A percentile compares a stretch with the other conserved stretches of the same genome.
These are phyloP conservation scores for Paxillus involutus DNA, from an alignment of 768 basidiomycete genomes.

Conservation along the genomic window DNA sequence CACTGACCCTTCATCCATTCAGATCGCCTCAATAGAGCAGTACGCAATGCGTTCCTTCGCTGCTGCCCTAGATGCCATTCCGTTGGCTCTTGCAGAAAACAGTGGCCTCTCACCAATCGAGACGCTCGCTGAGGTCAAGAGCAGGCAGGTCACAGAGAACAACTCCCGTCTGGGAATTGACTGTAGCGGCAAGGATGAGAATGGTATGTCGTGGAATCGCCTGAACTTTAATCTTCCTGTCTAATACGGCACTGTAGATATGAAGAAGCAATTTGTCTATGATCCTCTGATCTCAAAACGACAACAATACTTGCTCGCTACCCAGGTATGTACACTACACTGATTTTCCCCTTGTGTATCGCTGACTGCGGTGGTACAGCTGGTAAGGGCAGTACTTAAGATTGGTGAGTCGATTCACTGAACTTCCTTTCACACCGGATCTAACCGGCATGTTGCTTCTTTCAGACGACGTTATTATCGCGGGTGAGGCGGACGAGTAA, in stretches of 20 bases:
- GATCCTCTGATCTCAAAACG: conserved; percentile 97
- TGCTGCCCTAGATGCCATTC: conserved; percentile 91
- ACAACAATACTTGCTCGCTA: conserved; percentile 96
- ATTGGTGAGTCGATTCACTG: conserved; percentile 55
- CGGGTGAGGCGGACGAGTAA: conserved; percentile 71
- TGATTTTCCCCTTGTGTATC: not conserved
- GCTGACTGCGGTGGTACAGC: conserved; percentile 36
- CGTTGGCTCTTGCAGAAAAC: conserved; percentile 96
- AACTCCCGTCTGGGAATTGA: conserved; percentile 91
- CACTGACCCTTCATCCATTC: conserved; percentile 1
- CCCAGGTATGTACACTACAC: conserved; percentile 59
- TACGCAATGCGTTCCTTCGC: conserved; percentile 99
- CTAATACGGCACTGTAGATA: conserved; percentile 54
- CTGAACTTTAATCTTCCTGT: not conserved
- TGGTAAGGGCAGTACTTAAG: conserved; percentile 85
- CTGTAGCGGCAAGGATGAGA: conserved; percentile 81
- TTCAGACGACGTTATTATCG: conserved; percentile 75
- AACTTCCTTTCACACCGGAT: not conserved
- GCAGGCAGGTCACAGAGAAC: conserved; percentile 82
- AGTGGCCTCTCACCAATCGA: conserved; percentile 96
- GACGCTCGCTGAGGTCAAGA: conserved; percentile 94
- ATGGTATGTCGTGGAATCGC: conserved; percentile 52
- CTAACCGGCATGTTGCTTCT: conserved; percentile 5
- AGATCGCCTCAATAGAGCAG: conserved; percentile 98
- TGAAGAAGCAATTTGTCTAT: conserved; percentile 96